Evolutionary conservation across 805 yeast genomes (phyloP), one percentile per base, ranked within the genome.

Genomic region (Trichomonascus vanleenenianus): DNA sequence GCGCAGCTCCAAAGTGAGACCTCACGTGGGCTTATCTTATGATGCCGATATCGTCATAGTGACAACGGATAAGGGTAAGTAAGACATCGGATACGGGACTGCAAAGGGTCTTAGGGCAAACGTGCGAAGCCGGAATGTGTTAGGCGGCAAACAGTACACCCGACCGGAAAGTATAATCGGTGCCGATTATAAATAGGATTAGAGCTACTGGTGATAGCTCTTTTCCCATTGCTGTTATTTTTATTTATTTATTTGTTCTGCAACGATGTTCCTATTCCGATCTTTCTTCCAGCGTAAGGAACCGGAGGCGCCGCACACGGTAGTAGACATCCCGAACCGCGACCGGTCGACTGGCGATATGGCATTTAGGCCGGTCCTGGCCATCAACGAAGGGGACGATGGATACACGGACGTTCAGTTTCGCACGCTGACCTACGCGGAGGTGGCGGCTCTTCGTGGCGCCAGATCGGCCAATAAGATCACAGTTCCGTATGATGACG

Each of bases 341-440:
- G 20, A 34, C 11, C 19, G 22, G 20, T 11, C 15, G 4, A 14
- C 34, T 14, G 34, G 34, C 15, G 34, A 11, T 5, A 14, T 11
- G n/a, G 34, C 34, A 5, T 8, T 7, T n/a, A 14, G 16, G 22
- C 45, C 45, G 20, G 45, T 47, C 12, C 30, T 47, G 30, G 14
- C 45, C 14, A 51, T 50, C 3, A 19, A 42, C 14, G 44, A 48
- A 38, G 40, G 59, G 9, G 70, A 63, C 43, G 65, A 60, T 12
- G 78, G 69, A 43, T 75, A 71, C 52, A 66, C 75, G 19, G 69
- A 66, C 43, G 70, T 76, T 44, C 67, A 68, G 40, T 57, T 73
- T 36, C 70, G 77, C 44, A 66, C 70, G 45, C 58, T 74, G 54
- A 72, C 79, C 7, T 75, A 75, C 55, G 78, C 78, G 10, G 81